Evolutionary conservation across 2,329 filamentous ascomycete genomes (phyloP).

Genomic region (Xylaria sp.): DNA sequence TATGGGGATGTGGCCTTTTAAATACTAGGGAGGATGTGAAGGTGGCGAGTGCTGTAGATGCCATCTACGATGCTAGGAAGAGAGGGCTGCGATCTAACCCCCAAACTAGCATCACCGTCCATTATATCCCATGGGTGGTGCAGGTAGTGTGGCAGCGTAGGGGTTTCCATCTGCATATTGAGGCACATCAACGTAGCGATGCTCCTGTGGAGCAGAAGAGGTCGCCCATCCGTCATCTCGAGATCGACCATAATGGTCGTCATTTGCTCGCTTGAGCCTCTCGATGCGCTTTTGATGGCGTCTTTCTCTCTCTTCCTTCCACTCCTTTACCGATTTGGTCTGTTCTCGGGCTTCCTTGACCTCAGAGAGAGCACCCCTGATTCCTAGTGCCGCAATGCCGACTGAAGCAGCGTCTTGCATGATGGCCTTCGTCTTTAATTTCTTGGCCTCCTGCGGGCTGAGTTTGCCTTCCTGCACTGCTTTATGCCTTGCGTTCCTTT

Average conservation of each 20-base stretch:
- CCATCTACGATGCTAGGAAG: conserved; percentile 26
- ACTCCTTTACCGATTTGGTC: conserved; percentile 60
- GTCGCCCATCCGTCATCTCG: conserved; percentile 59
- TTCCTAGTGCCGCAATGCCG: conserved; percentile 66
- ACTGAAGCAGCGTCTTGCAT: conserved; percentile 68
- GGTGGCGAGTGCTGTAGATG: conserved; percentile 15
- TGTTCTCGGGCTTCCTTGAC: conserved; percentile 65
- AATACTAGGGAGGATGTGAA: conserved; percentile 1
- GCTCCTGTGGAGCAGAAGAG: conserved; percentile 53
- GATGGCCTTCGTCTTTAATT: conserved; percentile 66
- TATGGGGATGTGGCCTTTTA: neutral
- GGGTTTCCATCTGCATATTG: conserved; percentile 60
- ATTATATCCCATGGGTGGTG: conserved; percentile 53
- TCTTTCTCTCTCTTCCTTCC: conserved; percentile 59
- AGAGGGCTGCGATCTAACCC: conserved; percentile 4
- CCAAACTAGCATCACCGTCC: conserved; percentile 48
- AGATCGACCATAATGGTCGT: conserved; percentile 50
- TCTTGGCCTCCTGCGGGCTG: conserved; percentile 62
- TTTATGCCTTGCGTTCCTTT: conserved; percentile 62
- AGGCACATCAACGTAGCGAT: conserved; percentile 57
- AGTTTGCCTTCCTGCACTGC: conserved; percentile 65
- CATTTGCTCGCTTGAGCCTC: conserved; percentile 47
- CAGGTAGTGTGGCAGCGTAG: conserved; percentile 56
- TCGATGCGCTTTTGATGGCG: conserved; percentile 62
- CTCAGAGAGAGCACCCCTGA: conserved; percentile 66